These are phyloP conservation scores for Linnemannia hyalina DNA, from an alignment of 192 early-diverging fungal species.

Conservation along the genomic window DNA sequence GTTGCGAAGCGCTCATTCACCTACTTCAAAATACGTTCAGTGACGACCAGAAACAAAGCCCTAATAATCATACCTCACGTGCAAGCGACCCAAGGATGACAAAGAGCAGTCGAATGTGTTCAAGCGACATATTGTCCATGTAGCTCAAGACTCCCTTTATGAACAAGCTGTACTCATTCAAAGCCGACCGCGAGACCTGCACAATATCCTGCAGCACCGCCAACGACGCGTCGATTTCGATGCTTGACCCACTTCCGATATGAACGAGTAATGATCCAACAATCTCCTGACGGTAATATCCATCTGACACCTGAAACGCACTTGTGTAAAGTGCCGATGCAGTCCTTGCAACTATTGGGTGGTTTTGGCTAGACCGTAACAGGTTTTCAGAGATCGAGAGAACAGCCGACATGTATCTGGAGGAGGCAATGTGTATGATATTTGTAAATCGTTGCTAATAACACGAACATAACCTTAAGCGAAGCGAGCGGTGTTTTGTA, in stretches of 20 bases:
- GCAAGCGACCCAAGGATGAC: slow-evolving; percentile 75
- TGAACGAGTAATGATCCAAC: slow-evolving; percentile 82
- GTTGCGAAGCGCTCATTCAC: background rate
- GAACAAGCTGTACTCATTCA: slow-evolving; percentile 74
- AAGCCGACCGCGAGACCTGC: slow-evolving; percentile 54
- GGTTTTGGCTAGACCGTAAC: slow-evolving; percentile 65
- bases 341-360: slow-evolving; percentile 51
- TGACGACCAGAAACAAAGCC: background rate
- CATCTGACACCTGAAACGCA: slow-evolving; percentile 70
- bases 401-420: slow-evolving; percentile 63
- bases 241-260: slow-evolving; percentile 75
- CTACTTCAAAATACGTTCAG: background rate
- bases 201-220: slow-evolving; percentile 68
- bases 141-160: slow-evolving; percentile 82
- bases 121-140: slow-evolving; percentile 73
- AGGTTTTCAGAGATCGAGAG: slow-evolving; percentile 73
- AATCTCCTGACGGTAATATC: slow-evolving; percentile 83
- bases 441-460: background rate
- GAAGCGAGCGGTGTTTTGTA: background rate
- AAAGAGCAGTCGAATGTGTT: slow-evolving; percentile 76
- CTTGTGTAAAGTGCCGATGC: slow-evolving; percentile 64
- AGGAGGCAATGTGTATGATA: background rate
- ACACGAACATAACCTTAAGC: background rate
- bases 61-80: slow-evolving; percentile 54
- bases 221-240: slow-evolving; percentile 75